phyloP scores from a whole-genome alignment of 2,329 filamentous ascomycete genomes.

The Colletotrichum sp. region DNA sequence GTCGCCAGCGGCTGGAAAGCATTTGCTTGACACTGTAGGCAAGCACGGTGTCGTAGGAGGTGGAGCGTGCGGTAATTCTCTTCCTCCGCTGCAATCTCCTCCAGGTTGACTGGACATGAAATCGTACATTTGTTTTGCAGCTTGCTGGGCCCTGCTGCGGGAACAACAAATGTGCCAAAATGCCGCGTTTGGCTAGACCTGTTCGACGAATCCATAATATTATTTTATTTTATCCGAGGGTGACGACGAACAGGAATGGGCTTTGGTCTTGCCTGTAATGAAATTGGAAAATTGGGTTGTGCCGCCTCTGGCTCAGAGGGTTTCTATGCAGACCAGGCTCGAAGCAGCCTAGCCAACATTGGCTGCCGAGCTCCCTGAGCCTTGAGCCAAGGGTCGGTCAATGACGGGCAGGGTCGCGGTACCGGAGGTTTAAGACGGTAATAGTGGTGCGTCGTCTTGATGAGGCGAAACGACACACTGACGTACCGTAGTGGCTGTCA shows the following conservation, averaged over 20 bases:
- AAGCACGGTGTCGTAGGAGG: neutral
- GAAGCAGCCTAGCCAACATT: neutral
- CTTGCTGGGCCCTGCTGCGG: constrained; percentile 3
- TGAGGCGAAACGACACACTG: neutral
- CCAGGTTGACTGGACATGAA: neutral
- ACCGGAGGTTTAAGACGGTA: neutral
- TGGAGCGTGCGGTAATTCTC: constrained; percentile 20
- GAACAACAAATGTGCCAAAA: constrained; percentile 4
- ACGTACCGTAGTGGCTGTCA: neutral
- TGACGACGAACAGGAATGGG: neutral
- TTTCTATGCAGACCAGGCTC: neutral
- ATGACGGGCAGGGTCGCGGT: neutral
- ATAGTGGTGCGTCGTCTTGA: neutral
- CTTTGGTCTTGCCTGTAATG: neutral
- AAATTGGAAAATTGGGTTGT: neutral
- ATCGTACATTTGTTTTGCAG: neutral
- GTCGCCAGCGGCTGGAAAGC: neutral
- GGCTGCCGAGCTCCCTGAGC: neutral
- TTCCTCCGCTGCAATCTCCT: constrained; percentile 8
- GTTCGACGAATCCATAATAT: neutral
- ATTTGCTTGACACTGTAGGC: neutral
- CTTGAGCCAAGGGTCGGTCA: neutral
- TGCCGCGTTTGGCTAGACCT: constrained; percentile 10
- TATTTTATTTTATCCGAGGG: neutral
- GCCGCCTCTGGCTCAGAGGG: neutral